A percentile compares a stretch with the other conserved stretches of the same genome.
Conservation (phyloP, 2,329 filamentous ascomycete genomes). For the Ceratocystis albifundus region DNA sequence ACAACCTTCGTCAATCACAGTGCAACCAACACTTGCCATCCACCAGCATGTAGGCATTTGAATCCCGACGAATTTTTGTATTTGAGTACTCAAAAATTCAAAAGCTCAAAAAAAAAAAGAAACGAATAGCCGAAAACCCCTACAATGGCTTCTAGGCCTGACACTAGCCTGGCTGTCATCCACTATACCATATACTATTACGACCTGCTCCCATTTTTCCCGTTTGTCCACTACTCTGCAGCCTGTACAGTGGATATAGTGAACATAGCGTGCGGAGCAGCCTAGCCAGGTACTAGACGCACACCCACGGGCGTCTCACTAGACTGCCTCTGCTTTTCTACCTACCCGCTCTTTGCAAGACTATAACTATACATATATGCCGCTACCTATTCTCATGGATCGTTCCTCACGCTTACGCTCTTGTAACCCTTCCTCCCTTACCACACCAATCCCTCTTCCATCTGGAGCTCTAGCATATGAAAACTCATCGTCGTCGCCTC, state of each 20-base stretch:
- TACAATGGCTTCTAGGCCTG: constrained; percentile 10
- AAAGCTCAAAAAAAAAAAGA: too few species aligned
- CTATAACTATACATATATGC: constrained; percentile 16
- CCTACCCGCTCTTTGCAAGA: background rate
- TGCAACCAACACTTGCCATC: background rate
- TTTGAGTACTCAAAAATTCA: background rate
- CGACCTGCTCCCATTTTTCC: constrained; percentile 9
- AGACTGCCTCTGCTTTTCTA: background rate
- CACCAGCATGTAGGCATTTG: background rate
- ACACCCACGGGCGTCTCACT: constrained; percentile 5
- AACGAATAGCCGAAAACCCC: background rate
- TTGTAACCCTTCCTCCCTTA: background rate
- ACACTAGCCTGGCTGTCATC: constrained; percentile 5
- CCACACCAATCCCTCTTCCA: background rate
- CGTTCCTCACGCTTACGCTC: background rate
- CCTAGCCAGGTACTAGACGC: constrained; percentile 8
- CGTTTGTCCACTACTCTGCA: background rate
- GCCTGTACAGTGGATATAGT: background rate
- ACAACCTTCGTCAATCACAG: background rate
- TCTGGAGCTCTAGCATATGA: constrained; percentile 10
- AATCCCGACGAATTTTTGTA: background rate
- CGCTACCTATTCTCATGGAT: constrained; percentile 18
- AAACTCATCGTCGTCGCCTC: constrained; percentile 27
- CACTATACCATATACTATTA: background rate
- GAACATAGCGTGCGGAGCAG: background rate